phyloP scores from a whole-genome alignment of 208 protist genomes.

The Phytomonas sp. region DNA sequence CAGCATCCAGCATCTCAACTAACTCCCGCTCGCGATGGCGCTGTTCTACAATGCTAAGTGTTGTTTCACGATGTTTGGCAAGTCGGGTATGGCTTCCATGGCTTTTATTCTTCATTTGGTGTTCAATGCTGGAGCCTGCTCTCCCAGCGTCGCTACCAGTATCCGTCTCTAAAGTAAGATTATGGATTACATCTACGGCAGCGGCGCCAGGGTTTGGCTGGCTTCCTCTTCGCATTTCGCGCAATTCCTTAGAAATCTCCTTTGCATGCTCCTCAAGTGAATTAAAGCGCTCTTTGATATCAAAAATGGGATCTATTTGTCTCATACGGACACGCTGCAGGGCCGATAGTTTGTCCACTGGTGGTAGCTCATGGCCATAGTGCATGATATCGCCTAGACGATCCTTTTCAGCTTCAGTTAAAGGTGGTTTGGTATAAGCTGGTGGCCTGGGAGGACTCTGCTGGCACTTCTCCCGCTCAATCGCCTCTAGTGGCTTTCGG shows the following conservation, averaged over 20 bases:
- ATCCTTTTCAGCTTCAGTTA: conserved; percentile 78
- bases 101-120: conserved; percentile 14
- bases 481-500: conserved; percentile 37
- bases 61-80: background rate
- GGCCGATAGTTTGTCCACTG: conserved; percentile 53
- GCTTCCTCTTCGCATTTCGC: conserved; percentile 19
- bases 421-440: conserved; percentile 28
- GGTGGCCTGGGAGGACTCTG: conserved; percentile 17
- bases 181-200: background rate
- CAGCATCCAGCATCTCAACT: conserved; percentile 26
- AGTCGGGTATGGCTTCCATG: background rate
- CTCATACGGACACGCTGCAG: conserved; percentile 43
- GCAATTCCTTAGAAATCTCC: conserved; percentile 41
- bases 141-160: background rate
- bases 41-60: conserved; percentile 21
- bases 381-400: conserved; percentile 73
- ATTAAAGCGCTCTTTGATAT: conserved; percentile 62
- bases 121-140: conserved; percentile 3
- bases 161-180: conserved; percentile 13
- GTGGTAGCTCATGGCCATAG: conserved; percentile 57
- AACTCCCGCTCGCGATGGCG: conserved; percentile 42
- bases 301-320: conserved; percentile 33
- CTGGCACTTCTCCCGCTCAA: conserved; percentile 37
- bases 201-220: conserved; percentile 5
- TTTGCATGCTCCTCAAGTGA: conserved; percentile 32